Conservation (phyloP, 2,329 filamentous ascomycete species). For the Alternaria burnsii region DNA sequence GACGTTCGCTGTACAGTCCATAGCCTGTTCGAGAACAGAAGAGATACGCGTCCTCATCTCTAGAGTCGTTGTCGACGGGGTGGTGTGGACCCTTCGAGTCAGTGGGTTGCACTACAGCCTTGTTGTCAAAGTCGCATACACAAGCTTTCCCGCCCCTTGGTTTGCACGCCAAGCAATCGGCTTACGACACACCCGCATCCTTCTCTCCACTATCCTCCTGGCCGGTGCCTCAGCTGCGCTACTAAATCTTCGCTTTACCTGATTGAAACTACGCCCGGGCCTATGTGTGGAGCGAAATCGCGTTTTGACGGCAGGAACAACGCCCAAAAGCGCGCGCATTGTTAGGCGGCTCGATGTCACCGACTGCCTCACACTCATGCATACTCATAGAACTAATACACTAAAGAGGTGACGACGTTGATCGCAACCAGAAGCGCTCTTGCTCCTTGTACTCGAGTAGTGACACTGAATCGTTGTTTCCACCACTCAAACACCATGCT, state of each 20-base stretch:
- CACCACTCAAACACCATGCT: not conserved
- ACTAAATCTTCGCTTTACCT: not conserved
- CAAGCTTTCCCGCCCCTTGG: conserved; percentile 7
- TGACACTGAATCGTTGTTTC: conserved; percentile 1
- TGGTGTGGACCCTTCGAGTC: not conserved
- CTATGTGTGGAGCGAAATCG: not conserved
- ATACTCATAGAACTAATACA: conserved; percentile 1
- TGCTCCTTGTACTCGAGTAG: not conserved
- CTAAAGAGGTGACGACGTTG: not conserved
- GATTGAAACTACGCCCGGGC: not conserved
- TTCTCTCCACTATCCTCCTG: not conserved
- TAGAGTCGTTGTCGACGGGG: not conserved
- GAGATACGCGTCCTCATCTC: conserved; percentile 1
- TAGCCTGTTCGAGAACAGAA: not conserved
- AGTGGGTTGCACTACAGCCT: not conserved
- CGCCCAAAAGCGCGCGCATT: not conserved
- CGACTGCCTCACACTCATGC: not conserved
- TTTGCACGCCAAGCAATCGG: conserved; percentile 7
- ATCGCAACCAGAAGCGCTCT: conserved; percentile 2
- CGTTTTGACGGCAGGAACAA: not conserved
- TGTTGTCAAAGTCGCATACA: not conserved
- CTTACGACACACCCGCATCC: conserved; percentile 9
- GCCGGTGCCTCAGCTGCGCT: not conserved
- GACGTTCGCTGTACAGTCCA: not conserved
- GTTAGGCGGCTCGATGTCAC: not conserved